Evolutionary conservation across 78 protist species (phyloP), one percentile per base, ranked within the genome.

Genomic region (Dictyostelium purpureum): DNA sequence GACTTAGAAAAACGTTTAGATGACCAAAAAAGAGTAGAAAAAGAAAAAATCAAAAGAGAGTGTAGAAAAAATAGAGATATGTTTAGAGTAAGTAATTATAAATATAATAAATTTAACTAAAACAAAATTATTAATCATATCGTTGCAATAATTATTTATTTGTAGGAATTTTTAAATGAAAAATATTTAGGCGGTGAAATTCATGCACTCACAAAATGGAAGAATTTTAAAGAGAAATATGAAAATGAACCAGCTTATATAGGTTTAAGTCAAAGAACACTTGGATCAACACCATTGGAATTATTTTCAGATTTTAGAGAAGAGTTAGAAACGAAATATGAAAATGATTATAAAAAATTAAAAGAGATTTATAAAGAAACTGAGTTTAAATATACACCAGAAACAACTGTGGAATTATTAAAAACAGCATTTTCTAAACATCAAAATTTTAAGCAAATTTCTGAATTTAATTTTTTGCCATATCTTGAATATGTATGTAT

Each of bases 251-350:
- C 59, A 12, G 40, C 52, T 14, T 67, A 70, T 43, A 63, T 33
- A 28, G 38, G 38, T 31, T 14, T 83, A 24, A 19, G 47, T 21
- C 18, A 43, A 26, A 77, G 56, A 42, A 35, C 80, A 33, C 52
- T 71, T n/a, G 88, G 88, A 31, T 79, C 88, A 26, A 79, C 88
- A 10, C 88, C 88, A 16, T 66, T 79, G 70, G 79, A 83, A 35
- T 54, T 83, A 63, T 83, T 83, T 71, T 49, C 74, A 11, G 90
- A 83, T 56, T 83, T 56, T 49, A 71, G 43, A 35, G 90, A 83
- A n/a, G 80, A 83, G 18, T 43, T 83, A 67, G 80, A 67, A 31
- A n/a, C 18, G 11, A 52, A 57, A 6, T 83, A 71, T 40, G 90
- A 83, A 40, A 67, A 71, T 21, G 90, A 83, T 42, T 83, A 69